Conservation (phyloP, 2,329 filamentous ascomycete species). For the Alternaria incomplexa region DNA sequence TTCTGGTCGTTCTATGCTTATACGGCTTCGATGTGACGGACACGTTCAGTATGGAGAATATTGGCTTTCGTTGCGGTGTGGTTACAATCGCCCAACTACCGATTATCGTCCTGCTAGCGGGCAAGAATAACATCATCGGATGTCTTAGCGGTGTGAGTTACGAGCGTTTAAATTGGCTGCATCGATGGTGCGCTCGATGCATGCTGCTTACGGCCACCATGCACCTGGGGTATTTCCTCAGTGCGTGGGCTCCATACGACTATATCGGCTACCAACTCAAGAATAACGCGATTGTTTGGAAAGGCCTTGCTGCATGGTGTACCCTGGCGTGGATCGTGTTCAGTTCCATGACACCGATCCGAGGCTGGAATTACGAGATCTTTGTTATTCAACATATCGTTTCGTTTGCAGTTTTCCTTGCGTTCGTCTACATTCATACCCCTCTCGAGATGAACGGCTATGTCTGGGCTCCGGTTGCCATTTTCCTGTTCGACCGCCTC, state of each 20-base stretch:
- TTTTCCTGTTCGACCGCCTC: slow-evolving; percentile 68
- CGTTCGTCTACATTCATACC: slow-evolving; percentile 68
- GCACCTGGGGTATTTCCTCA: slow-evolving; percentile 73
- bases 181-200: slow-evolving; percentile 73
- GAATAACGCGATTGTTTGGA: slow-evolving; percentile 69
- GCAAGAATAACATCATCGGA: slow-evolving; percentile 65
- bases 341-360: slow-evolving; percentile 67
- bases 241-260: slow-evolving; percentile 60
- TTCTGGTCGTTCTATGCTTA: slow-evolving; percentile 62
- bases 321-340: slow-evolving; percentile 70
- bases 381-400: slow-evolving; percentile 73
- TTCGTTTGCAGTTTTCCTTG: slow-evolving; percentile 67
- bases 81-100: slow-evolving; percentile 61
- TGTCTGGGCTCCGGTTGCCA: slow-evolving; percentile 69
- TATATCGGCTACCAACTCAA: slow-evolving; percentile 65
- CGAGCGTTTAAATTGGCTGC: slow-evolving; percentile 75
- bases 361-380: slow-evolving; percentile 71
- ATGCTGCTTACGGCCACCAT: slow-evolving; percentile 72
- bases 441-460: slow-evolving; percentile 65
- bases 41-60: slow-evolving; percentile 59
- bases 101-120: slow-evolving; percentile 62
- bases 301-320: slow-evolving; percentile 71
- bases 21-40: slow-evolving; percentile 60
- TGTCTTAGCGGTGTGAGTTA: slow-evolving; percentile 68
- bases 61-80: slow-evolving; percentile 63